Evolutionary conservation across 805 yeast species (phyloP), one percentile per base, ranked within the genome.

Genomic region (Metschnikowia lachancei): DNA sequence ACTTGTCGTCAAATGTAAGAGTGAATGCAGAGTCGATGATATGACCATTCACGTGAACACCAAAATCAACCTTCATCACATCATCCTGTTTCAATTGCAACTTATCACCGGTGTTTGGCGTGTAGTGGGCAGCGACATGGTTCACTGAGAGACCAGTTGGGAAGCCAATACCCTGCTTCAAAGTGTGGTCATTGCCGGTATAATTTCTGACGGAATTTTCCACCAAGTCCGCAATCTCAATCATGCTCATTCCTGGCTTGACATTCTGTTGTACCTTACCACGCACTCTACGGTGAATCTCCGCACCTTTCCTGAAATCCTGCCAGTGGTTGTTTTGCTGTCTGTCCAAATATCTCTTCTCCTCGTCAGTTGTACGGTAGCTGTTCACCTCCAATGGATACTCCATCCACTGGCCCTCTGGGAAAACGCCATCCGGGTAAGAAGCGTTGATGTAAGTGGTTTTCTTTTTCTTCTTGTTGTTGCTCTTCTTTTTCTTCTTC

Each of bases 101-200:
- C 59, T 82, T 88, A 65, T 94, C 99, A 11, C 96, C 96, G 4
- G 92, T 85, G 69, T 94, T 94, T 12, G 99, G 99, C 0, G 98
- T 92, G 68, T 90, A 94, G 65, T 94, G 99, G 0, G 99, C 99
- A 20, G 99, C 99, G 62, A 89, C 84, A 62, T 90, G 87, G 68
- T 94, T 94, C 53, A 92, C 67, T 1, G 96, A 88, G 33, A 94
- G 77, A 49, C 99, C 99, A n/a, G 97, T 90, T 41, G 99, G 99
- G 77, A 94, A 94, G 5, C 98, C 99, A 59, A 91, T 81, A 33
- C 99, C 99, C 14, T 89, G 94, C 44, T 64, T 66, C 50, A 78
- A 75, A 26, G 78, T 76, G 36, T 81, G 75, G 57, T 82, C 85
- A 41, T 84, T 85, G 36, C 77, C 85, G 13, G 90, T 77, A 57